phyloP scores from a whole-genome alignment of 1,139 yeast species.

The Barnettozyma hawaiiensis region DNA sequence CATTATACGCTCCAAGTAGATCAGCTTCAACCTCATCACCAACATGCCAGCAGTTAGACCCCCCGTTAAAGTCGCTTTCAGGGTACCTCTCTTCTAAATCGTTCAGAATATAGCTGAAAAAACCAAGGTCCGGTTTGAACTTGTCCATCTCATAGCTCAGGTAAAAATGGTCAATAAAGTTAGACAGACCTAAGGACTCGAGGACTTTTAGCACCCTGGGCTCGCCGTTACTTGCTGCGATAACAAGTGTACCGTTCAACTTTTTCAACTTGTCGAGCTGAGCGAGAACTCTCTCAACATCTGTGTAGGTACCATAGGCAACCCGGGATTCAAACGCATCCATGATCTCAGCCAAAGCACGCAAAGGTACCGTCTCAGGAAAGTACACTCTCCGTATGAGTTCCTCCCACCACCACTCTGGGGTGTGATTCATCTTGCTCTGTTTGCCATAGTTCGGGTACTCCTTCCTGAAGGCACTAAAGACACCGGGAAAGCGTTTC shows the following conservation, averaged over 20 bases:
- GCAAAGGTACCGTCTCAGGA: constrained; percentile 25
- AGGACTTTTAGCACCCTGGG: constrained; percentile 41
- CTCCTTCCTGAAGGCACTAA: constrained; percentile 27
- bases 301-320: constrained; percentile 51
- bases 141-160: constrained; percentile 51
- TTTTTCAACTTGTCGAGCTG: constrained; percentile 7
- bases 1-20: constrained; percentile 41
- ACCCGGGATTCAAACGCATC: constrained; percentile 40
- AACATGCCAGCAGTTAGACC: constrained; percentile 49
- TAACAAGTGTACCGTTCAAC: constrained; percentile 27
- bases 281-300: constrained; percentile 44
- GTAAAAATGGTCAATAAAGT: constrained; percentile 40
- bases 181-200: constrained; percentile 38
- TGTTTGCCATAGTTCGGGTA: constrained; percentile 61
- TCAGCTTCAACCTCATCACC: constrained; percentile 59
- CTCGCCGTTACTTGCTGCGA: constrained; percentile 59
- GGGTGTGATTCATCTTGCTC: constrained; percentile 27
- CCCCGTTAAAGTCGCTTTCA: constrained; percentile 9
- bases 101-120: constrained; percentile 39
- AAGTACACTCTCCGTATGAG: constrained; percentile 41
- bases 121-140: constrained; percentile 45
- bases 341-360: constrained; percentile 37
- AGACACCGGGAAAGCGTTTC: constrained; percentile 28
- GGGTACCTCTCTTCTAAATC: constrained; percentile 21
- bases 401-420: constrained; percentile 68